Evolutionary conservation across 2,329 filamentous ascomycete species (phyloP), one percentile per base, ranked within the genome.

Genomic region (Magnaporthiopsis incrustans): DNA sequence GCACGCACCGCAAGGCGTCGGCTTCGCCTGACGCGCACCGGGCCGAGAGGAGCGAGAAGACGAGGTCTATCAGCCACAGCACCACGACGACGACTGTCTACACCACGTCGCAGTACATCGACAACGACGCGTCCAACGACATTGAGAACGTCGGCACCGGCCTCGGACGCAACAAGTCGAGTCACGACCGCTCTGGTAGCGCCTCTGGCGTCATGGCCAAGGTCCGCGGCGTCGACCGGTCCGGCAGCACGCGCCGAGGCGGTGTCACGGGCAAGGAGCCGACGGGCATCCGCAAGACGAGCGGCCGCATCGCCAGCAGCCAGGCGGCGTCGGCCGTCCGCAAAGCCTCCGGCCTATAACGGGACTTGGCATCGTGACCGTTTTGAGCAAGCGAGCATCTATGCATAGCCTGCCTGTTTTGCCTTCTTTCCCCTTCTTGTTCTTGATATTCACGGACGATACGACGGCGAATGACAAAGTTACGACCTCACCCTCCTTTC

Each of bases 51-150:
- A 68, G 64, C 64, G 53, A 62, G 44, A 62, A 69, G 5, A 67
- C 69, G 64, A 83, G 91, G 60, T 90, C 91, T 0, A 84, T 90
- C 64, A 92, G 89, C 74, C 90, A 92, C 74, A 88, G 86, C 4
- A 88, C 87, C 3, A 63, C 62, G 12, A 90, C 88, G 3, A 88
- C 89, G 15, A 90, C 89, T 0, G 64, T 85, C 65, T 87, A 87
- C 70, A 60, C 63, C 12, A 27, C 57, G 25, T 59, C 62, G 33
- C 80, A 81, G 50, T 76, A 83, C 30, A 82, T 88, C 64, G 86
- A 89, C 70, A 88, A 89, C 68, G 86, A 89, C 69, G 82, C 86
- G 15, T 87, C 85, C 26, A 85, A 89, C 66, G 89, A 92, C 68
- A 83, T 85, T 14, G 89, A 92, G 73, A 92, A 92, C 70, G 82